Evolutionary conservation across 2,329 filamentous ascomycete species (phyloP).

Genomic region (Ceratocystis variospora): DNA sequence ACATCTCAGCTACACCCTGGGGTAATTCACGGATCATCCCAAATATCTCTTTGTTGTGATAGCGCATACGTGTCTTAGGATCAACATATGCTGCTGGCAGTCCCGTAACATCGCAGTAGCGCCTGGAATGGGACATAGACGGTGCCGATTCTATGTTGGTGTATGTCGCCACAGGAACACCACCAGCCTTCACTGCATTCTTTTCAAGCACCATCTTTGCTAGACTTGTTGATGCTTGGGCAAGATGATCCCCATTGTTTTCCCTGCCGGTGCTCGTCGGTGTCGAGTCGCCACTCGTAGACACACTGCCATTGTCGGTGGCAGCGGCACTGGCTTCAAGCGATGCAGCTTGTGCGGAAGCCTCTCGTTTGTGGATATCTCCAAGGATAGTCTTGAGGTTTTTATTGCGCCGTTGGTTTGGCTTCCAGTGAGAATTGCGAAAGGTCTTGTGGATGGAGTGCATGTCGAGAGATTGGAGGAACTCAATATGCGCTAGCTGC

Average conservation of each 20-base stretch:
- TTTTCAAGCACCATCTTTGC: constrained; percentile 83
- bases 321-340: constrained; percentile 63
- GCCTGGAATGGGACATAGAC: constrained; percentile 67
- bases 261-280: constrained; percentile 28
- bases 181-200: constrained; percentile 31
- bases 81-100: constrained; percentile 84
- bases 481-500: constrained; percentile 66
- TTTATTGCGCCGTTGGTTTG: constrained; percentile 92
- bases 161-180: constrained; percentile 46
- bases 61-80: constrained; percentile 84
- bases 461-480: constrained; percentile 87
- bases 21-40: constrained; percentile 64
- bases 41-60: constrained; percentile 90
- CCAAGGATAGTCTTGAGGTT: constrained; percentile 94
- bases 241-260: constrained; percentile 52
- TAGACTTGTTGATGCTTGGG: constrained; percentile 75
- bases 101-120: constrained; percentile 93
- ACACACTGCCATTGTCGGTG: constrained; percentile 45
- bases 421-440: constrained; percentile 80
- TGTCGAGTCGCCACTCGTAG: constrained; percentile 45
- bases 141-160: constrained; percentile 94
- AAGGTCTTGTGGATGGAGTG: constrained; percentile 76
- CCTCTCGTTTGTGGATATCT: constrained; percentile 76
- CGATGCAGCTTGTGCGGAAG: constrained; percentile 68
- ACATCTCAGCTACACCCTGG: constrained; percentile 73